Evolutionary conservation across 306 rosid genomes (phyloP).

Genomic region (Trifolium subterraneum): DNA sequence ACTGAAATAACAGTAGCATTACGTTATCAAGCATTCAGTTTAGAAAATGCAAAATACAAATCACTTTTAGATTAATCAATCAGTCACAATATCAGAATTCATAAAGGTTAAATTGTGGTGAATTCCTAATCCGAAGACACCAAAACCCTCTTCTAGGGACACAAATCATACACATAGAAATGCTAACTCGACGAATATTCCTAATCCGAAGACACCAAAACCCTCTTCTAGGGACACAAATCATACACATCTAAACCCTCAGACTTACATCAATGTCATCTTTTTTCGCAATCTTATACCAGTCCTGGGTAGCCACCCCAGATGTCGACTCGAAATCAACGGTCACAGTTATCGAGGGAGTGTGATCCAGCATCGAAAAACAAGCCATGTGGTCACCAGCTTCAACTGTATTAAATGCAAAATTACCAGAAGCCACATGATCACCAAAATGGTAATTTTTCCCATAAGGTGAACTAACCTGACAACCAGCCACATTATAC

Average conservation of each 20-base stretch:
- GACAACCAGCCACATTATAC: slow-evolving; percentile 40
- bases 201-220: too few species aligned
- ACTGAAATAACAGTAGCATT: not conserved
- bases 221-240: not conserved
- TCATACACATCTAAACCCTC: not conserved
- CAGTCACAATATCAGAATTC: not conserved
- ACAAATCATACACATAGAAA: slow-evolving; percentile 12
- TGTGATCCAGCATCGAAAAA: slow-evolving; percentile 59
- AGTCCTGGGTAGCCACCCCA: slow-evolving; percentile 76
- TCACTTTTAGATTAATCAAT: not conserved
- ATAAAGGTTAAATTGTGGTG: not conserved
- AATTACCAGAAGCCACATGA: slow-evolving; percentile 64
- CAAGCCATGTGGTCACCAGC: slow-evolving; percentile 77
- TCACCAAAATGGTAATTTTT: slow-evolving; percentile 59
- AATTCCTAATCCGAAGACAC: not conserved
- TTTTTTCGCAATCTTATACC: slow-evolving; percentile 81
- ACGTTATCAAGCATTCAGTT: not conserved
- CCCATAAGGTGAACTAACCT: slow-evolving; percentile 79
- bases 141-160: slow-evolving; percentile 17
- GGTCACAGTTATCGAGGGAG: slow-evolving; percentile 39
- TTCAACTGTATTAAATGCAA: slow-evolving; percentile 77
- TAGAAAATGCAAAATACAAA: slow-evolving; percentile 3
- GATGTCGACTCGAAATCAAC: slow-evolving; percentile 81
- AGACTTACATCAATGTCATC: slow-evolving; percentile 72
- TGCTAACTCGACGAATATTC: slow-evolving; percentile 15